Evolutionary conservation across 1,284 basidiomycete species (phyloP), one percentile per base, ranked within the genome.

Genomic region (Trametes polyzona): DNA sequence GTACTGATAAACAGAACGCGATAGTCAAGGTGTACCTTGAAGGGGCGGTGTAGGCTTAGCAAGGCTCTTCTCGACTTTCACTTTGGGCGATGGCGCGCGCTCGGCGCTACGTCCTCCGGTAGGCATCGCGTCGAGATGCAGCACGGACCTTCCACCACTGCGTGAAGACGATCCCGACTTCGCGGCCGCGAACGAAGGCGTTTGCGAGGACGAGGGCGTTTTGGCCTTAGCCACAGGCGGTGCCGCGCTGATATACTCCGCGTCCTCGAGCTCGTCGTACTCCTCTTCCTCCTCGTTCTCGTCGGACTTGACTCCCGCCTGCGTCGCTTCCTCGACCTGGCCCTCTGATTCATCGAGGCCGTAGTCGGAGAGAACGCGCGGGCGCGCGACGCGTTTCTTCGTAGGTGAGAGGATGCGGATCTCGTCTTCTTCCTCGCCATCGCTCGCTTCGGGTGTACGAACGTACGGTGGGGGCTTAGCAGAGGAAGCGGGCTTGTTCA

Each of bases 341-440:
- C 39, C 46, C 6, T 49, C 27, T 9, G 33, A 40, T 16, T 50
- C 55, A 14, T 55, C 55, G 14, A 55, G 5, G 14, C 61, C 61
- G 30, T 58, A 58, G 47, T 63, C 62, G 23, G 62, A 63, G 42
- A 63, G 41, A 40, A 63, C 42, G 26, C 62, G 62, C 14, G 48
- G 62, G 4, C 62, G 58, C 9, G 26, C 19, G 26, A 40, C 49
- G 35, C 56, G 58, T 41, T 61, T 63, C 46, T 60, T 63, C 7
- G 53, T 57, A 19, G 62, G 58, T 3, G 62, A 63, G 16, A 37
- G 37, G 21, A 63, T 50, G 21, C 40, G 56, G 2, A 52, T 24
- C 27, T 59, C 57, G 24, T 63, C 58, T 19, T 62, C 61, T 23
- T 54, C 55, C 14, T 60, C 50, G 16, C 58, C 61, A 2, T 57